These are phyloP conservation scores for Dentiscutata heterogama DNA, from an alignment of 371 early-diverging fungal species.

Conservation along the genomic window DNA sequence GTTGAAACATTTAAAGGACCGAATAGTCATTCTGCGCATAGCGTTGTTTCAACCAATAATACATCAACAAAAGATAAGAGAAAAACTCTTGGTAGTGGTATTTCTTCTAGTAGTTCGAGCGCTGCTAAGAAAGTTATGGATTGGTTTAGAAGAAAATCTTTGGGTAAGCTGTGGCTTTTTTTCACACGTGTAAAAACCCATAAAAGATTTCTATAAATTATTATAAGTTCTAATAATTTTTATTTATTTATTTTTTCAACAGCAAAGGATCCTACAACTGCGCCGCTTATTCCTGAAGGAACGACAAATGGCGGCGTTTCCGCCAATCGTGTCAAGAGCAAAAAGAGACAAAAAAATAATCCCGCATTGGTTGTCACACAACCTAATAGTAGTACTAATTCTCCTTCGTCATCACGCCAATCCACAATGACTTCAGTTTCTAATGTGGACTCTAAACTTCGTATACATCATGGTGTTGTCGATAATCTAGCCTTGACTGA, in stretches of 20 bases:
- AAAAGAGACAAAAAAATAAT: slow-evolving; percentile 44
- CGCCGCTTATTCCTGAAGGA: slow-evolving; percentile 31
- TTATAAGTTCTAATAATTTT: background rate
- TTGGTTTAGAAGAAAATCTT: slow-evolving; percentile 75
- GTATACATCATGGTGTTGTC: slow-evolving; percentile 82
- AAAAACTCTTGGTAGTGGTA: slow-evolving; percentile 44
- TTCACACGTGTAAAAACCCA: too few relatives aligned
- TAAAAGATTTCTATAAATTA: background rate
- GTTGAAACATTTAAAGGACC: slow-evolving; percentile 47
- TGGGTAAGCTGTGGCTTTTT: slow-evolving; percentile 56
- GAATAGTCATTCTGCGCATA: slow-evolving; percentile 41
- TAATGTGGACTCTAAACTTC: slow-evolving; percentile 67
- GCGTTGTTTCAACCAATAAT: slow-evolving; percentile 45
- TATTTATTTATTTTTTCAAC: slow-evolving; percentile 21
- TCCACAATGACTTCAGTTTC: background rate
- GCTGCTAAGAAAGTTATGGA: slow-evolving; percentile 77
- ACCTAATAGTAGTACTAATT: slow-evolving; percentile 39
- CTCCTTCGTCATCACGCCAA: slow-evolving; percentile 44
- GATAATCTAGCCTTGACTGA: slow-evolving; percentile 82
- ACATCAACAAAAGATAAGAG: slow-evolving; percentile 55
- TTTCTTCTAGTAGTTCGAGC: slow-evolving; percentile 53
- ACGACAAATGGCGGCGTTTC: background rate
- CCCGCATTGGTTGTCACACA: slow-evolving; percentile 46
- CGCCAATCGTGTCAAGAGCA: background rate
- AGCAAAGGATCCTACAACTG: slow-evolving; percentile 32